phyloP scores from a whole-genome alignment of 2,329 filamentous ascomycete genomes.

The Atkinsonella texensis region DNA sequence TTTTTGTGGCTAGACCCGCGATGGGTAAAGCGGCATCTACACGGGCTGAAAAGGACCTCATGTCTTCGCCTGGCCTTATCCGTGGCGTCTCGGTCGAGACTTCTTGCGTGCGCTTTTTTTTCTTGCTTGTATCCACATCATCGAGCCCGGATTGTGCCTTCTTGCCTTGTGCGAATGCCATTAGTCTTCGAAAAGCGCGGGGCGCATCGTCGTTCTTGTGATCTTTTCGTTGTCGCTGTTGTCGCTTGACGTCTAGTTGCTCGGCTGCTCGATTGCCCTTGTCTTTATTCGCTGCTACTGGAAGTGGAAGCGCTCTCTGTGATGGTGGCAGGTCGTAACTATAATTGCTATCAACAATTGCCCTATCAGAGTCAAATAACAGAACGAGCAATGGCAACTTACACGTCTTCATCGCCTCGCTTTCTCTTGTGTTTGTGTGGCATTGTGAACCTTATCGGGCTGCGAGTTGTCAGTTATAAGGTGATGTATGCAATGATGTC shows the following conservation, averaged over 20 bases:
- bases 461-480: no score
- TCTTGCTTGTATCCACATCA: conserved; percentile 40
- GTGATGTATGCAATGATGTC: no score
- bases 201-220: conserved; percentile 62
- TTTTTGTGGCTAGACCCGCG: conserved; percentile 53
- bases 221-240: conserved; percentile 30
- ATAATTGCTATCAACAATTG: conserved; percentile 8
- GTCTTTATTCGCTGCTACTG: conserved; percentile 24
- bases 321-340: conserved; percentile 40
- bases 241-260: conserved; percentile 32
- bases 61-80: conserved; percentile 71
- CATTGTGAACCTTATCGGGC: conserved; percentile 35
- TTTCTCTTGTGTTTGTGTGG: conserved; percentile 75
- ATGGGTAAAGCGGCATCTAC: conserved; percentile 80
- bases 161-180: conserved; percentile 58
- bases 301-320: conserved; percentile 38
- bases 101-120: conserved; percentile 10
- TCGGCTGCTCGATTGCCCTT: conserved; percentile 16
- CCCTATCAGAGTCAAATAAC: no score
- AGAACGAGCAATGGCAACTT: conserved; percentile 12
- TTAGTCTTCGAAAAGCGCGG: conserved; percentile 73
- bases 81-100: conserved; percentile 37
- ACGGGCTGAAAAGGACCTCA: conserved; percentile 69
- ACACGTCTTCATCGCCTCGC: conserved; percentile 45
- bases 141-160: conserved; percentile 54